A percentile compares a stretch with the other conserved stretches of the same genome.
Evolutionary conservation across 2,329 filamentous ascomycete species (phyloP).

Genomic region (Metarhizium album): DNA sequence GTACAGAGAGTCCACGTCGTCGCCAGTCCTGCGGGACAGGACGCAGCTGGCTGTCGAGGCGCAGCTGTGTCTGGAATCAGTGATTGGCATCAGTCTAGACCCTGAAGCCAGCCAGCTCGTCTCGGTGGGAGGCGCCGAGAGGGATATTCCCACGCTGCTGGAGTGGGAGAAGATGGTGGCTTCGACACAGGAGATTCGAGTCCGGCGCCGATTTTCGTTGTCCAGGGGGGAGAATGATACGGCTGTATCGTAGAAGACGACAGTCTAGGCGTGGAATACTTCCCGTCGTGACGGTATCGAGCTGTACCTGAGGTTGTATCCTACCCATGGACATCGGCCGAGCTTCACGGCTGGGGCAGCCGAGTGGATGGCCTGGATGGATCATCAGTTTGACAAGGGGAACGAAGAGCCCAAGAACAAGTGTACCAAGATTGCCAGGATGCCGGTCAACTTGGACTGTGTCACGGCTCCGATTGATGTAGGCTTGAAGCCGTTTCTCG

Average conservation of each 20-base stretch:
- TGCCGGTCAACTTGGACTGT: background rate
- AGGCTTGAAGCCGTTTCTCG: background rate
- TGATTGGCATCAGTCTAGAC: constrained; percentile 3
- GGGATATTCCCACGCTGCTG: background rate
- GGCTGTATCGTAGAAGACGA: background rate
- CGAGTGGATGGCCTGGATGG: background rate
- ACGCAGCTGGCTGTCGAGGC: constrained; percentile 1
- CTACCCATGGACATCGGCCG: background rate
- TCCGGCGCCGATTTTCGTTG: background rate
- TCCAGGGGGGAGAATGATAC: background rate
- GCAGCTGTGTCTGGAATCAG: constrained; percentile 3
- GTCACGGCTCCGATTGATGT: background rate
- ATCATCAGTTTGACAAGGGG: background rate
- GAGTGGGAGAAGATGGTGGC: constrained; percentile 1
- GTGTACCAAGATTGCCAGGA: background rate
- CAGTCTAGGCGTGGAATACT: background rate
- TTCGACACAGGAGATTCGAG: background rate
- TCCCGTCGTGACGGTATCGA: background rate
- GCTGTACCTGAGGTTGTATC: background rate
- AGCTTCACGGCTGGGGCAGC: background rate
- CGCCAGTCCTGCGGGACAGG: constrained; percentile 2
- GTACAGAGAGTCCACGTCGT: constrained; percentile 3
- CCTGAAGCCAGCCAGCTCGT: background rate
- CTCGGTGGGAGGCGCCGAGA: background rate
- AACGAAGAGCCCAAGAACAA: background rate